Conservation (phyloP, 1,284 basidiomycete species). For the Earliella scabrosa region DNA sequence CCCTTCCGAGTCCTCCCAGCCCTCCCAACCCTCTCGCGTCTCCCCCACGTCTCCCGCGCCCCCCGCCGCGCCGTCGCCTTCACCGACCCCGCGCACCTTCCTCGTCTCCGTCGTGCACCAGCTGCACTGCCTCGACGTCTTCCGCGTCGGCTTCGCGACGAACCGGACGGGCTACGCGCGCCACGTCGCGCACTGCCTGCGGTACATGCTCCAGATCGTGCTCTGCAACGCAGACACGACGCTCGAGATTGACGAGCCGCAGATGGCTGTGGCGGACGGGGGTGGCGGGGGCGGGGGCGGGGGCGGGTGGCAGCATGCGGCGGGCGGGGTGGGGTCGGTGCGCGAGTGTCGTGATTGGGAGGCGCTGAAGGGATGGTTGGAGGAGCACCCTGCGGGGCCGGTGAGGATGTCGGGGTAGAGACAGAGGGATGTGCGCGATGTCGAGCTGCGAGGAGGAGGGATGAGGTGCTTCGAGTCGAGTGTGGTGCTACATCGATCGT, state of each 20-base stretch:
- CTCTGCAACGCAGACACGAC: constrained; percentile 45
- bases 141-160: constrained; percentile 24
- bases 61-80: constrained; percentile 37
- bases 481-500: too few relatives aligned
- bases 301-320: too few relatives aligned
- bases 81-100: constrained; percentile 28
- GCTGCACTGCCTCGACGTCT: constrained; percentile 32
- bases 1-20: not conserved
- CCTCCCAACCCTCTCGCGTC: constrained; percentile 6
- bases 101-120: constrained; percentile 29
- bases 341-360: constrained; percentile 43
- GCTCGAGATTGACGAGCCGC: constrained; percentile 39
- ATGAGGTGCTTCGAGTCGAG: too few relatives aligned
- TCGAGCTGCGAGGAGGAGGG: too few relatives aligned
- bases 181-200: constrained; percentile 44
- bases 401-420: not conserved
- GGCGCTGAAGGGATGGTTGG: constrained; percentile 35
- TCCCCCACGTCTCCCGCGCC: constrained; percentile 35
- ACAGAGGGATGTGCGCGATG: too few relatives aligned
- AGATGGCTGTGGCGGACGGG: constrained; percentile 26
- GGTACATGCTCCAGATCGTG: constrained; percentile 43
- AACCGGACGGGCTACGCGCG: constrained; percentile 32
- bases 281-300: too few relatives aligned
- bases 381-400: constrained; percentile 26
- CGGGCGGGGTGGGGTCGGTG: constrained; percentile 26